A percentile compares a stretch with the other conserved stretches of the same genome.
Conservation (phyloP, 164 flowering plant species). For the Taxillus chinensis region DNA sequence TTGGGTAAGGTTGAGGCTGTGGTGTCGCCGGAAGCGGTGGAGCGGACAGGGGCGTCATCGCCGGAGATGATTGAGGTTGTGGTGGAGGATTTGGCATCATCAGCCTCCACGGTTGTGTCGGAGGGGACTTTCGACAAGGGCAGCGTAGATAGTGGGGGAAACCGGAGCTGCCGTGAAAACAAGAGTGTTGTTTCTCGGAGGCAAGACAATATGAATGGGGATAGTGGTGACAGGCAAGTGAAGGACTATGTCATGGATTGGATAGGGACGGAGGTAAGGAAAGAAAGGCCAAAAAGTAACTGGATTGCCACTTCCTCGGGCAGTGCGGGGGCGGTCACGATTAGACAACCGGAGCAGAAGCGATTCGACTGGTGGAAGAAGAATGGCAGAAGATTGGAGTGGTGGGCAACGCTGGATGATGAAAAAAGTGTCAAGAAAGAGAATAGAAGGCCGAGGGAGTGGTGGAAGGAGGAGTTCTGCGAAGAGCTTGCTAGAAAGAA, state of each 20-base stretch:
- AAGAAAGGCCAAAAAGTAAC: constrained; percentile 66
- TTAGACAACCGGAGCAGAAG: constrained; percentile 32
- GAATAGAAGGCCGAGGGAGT: constrained; percentile 55
- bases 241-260: constrained; percentile 99
- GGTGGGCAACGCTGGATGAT: constrained; percentile 80
- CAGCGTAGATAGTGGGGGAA: constrained; percentile 62
- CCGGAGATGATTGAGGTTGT: constrained; percentile 46
- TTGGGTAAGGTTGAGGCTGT: constrained; percentile 23
- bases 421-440: constrained; percentile 39
- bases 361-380: constrained; percentile 4
- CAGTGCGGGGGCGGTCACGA: constrained; percentile 11
- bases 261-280: constrained; percentile 88
- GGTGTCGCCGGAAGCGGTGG: constrained; percentile 31
- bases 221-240: constrained; percentile 45
- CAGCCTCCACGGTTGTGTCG: constrained; percentile 18
- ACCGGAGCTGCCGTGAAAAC: constrained; percentile 14
- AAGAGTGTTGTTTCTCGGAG: constrained; percentile 76
- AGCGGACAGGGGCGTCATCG: constrained; percentile 38
- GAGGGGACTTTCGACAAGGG: constrained; percentile 48
- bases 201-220: constrained; percentile 48
- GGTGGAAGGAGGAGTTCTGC: constrained; percentile 96
- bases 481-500: constrained; percentile 69
- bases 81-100: background rate
- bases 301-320: constrained; percentile 32
- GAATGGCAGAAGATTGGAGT: constrained; percentile 31